Evolutionary conservation across 371 early-diverging fungal genomes (phyloP).

Genomic region (Haplosporangium sp.): DNA sequence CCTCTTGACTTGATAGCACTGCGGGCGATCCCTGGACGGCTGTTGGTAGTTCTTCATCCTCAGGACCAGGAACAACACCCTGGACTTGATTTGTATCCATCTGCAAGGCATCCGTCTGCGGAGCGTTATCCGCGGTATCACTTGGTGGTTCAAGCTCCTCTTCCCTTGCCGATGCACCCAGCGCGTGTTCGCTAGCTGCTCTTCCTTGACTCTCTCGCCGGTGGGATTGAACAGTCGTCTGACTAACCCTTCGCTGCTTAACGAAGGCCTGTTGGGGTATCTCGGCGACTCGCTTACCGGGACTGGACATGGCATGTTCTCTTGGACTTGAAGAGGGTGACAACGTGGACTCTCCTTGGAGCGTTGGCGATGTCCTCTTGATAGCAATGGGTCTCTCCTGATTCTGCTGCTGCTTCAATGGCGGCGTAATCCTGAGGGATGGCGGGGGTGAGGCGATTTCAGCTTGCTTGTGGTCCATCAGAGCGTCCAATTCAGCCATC

Average conservation of each 20-base stretch:
- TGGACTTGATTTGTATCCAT: not conserved
- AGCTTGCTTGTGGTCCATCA: constrained; percentile 9
- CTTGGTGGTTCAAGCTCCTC: not conserved
- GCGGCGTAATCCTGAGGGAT: not conserved
- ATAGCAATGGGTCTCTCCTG: constrained; percentile 5
- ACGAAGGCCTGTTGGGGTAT: constrained; percentile 23
- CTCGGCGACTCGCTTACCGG: constrained; percentile 50
- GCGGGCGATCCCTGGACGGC: not conserved
- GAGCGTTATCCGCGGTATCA: not conserved
- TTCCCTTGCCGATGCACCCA: not conserved
- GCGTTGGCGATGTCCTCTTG: constrained; percentile 21
- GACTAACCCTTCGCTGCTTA: constrained; percentile 46
- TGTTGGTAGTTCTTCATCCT: not conserved
- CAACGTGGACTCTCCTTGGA: constrained; percentile 6
- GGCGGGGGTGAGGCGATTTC: not conserved
- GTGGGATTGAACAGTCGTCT: constrained; percentile 16
- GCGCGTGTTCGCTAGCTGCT: not conserved
- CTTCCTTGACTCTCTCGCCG: constrained; percentile 1
- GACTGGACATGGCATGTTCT: not conserved
- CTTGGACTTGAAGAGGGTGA: constrained; percentile 9
- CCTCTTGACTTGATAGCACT: constrained; percentile 10
- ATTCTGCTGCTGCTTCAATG: constrained; percentile 8
- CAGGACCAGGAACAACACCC: too few species aligned
- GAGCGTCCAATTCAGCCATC: constrained; percentile 41
- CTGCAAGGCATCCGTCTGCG: not conserved